Conservation (phyloP, 805 yeast species). For the Ogataea ganodermae region DNA sequence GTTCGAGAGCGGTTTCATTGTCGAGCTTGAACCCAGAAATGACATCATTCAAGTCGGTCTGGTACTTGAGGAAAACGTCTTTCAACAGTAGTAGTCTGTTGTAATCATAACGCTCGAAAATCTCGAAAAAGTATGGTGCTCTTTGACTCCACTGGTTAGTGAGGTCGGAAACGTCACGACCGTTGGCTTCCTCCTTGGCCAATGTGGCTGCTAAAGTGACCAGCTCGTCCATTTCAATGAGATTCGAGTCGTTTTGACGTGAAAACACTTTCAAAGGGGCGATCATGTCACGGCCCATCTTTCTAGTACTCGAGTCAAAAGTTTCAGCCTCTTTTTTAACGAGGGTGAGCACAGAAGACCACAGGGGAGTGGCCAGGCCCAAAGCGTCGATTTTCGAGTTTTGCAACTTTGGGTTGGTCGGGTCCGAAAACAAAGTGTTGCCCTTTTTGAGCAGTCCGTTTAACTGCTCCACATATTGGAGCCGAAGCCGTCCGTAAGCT, state of each 20-base stretch:
- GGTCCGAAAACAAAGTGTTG: constrained; percentile 38
- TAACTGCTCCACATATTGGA: constrained; percentile 49
- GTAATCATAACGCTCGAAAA: constrained; percentile 71
- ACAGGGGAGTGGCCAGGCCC: constrained; percentile 45
- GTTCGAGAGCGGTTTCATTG: constrained; percentile 67
- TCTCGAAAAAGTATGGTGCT: constrained; percentile 75
- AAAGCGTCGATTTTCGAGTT: constrained; percentile 50
- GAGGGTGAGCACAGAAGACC: constrained; percentile 45
- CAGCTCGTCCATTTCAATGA: constrained; percentile 43
- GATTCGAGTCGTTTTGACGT: constrained; percentile 50
- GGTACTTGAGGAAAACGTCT: constrained; percentile 64
- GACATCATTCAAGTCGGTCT: constrained; percentile 59
- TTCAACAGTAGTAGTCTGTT: constrained; percentile 62
- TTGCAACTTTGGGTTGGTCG: constrained; percentile 43
- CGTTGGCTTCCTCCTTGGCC: constrained; percentile 19
- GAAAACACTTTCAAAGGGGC: constrained; percentile 55
- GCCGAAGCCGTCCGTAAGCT: constrained; percentile 50
- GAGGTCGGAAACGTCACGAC: constrained; percentile 40
- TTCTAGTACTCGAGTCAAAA: constrained; percentile 48
- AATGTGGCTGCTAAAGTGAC: constrained; percentile 29
- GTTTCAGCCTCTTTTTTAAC: constrained; percentile 46
- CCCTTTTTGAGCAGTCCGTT: constrained; percentile 40
- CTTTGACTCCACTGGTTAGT: constrained; percentile 71
- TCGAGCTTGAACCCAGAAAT: constrained; percentile 45
- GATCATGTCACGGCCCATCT: constrained; percentile 57